A percentile compares a stretch with the other conserved stretches of the same genome.
Evolutionary conservation across 805 yeast genomes (phyloP).

Genomic region (Wickerhamiella parazyma): DNA sequence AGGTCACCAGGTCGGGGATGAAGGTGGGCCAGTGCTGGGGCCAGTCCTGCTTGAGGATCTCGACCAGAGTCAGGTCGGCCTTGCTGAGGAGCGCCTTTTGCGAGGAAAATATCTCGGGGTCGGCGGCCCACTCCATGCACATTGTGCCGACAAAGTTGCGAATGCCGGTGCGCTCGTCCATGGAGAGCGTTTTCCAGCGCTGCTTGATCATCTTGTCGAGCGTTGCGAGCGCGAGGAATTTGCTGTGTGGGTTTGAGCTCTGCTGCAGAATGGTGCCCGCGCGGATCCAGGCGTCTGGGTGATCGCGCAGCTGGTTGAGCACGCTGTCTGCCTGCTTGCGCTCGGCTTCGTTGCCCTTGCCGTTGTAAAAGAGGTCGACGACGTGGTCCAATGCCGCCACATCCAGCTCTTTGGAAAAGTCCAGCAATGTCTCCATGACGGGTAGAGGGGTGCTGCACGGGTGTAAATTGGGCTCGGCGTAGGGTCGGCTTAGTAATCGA

Average conservation of each 20-base stretch:
- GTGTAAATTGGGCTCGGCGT: no score
- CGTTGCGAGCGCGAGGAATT: conserved; percentile 82
- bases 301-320: conserved; percentile 57
- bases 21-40: conserved; percentile 98
- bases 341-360: conserved; percentile 49
- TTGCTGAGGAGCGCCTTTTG: conserved; percentile 81
- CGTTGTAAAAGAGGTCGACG: conserved; percentile 72
- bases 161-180: conserved; percentile 80
- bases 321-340: conserved; percentile 29
- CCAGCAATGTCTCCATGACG: conserved; percentile 73
- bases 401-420: conserved; percentile 75
- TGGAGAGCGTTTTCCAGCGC: conserved; percentile 87
- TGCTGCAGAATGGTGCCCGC: conserved; percentile 78
- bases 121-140: conserved; percentile 84
- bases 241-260: conserved; percentile 70
- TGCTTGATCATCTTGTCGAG: conserved; percentile 81
- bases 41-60: conserved; percentile 96
- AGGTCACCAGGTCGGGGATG: conserved; percentile 79
- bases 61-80: conserved; percentile 86
- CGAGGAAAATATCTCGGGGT: conserved; percentile 52
- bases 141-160: conserved; percentile 87
- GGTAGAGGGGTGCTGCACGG: neutral
- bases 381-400: conserved; percentile 65
- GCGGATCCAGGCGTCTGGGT: conserved; percentile 90
- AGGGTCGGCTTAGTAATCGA: no score